phyloP scores from a whole-genome alignment of 2,329 filamentous ascomycete genomes.

The Ophiognomonia clavigignenti-juglandacearum region DNA sequence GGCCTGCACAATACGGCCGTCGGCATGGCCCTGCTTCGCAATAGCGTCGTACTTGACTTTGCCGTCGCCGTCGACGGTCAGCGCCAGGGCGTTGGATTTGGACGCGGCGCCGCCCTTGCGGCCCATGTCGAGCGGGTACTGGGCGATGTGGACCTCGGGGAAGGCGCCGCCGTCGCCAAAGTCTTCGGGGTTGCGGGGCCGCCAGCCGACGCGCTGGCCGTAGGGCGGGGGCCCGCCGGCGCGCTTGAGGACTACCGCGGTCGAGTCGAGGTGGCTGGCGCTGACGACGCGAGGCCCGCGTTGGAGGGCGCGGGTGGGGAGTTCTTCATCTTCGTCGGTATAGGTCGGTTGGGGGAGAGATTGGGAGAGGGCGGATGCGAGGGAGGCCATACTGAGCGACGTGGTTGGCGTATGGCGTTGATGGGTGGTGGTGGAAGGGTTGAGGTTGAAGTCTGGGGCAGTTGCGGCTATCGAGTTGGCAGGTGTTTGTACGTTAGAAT shows the following conservation, averaged over 20 bases:
- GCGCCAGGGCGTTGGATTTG: constrained; percentile 80
- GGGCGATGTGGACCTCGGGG: constrained; percentile 86
- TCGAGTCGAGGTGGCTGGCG: constrained; percentile 74
- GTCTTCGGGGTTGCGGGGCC: constrained; percentile 82
- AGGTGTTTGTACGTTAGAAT: constrained; percentile 1
- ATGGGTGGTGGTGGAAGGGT: not conserved
- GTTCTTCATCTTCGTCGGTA: constrained; percentile 81
- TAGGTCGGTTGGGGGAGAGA: constrained; percentile 88
- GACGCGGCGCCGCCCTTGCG: constrained; percentile 60
- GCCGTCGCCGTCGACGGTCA: constrained; percentile 86
- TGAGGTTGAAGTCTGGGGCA: constrained; percentile 1
- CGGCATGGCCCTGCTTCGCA: constrained; percentile 80
- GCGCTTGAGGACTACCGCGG: constrained; percentile 78
- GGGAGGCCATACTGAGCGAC: constrained; percentile 53
- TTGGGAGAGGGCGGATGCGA: constrained; percentile 68
- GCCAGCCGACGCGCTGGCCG: constrained; percentile 82
- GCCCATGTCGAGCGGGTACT: constrained; percentile 95
- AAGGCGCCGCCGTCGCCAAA: constrained; percentile 96
- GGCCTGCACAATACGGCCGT: constrained; percentile 81
- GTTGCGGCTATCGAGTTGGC: not conserved
- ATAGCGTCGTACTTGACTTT: constrained; percentile 97
- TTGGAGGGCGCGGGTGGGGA: constrained; percentile 65
- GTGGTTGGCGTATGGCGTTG: not conserved
- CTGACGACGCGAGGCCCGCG: constrained; percentile 79
- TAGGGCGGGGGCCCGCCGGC: constrained; percentile 77